Evolutionary conservation across 75 land plant genomes (phyloP).

Genomic region (Sequoia sempervirens): DNA sequence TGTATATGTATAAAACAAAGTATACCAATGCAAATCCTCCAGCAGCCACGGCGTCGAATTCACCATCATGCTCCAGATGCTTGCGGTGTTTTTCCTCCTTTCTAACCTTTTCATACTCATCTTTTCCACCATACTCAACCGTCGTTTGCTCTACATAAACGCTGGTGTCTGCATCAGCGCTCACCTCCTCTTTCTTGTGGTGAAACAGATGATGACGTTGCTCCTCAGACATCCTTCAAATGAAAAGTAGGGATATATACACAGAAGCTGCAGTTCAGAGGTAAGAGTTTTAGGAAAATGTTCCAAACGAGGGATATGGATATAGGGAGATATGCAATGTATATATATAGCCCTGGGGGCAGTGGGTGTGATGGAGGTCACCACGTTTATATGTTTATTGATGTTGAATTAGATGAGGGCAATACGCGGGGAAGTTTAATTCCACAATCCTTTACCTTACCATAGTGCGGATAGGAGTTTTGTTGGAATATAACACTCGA

Average conservation of each 20-base stretch:
- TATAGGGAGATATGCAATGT: neutral
- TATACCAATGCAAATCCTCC: slow-evolving; percentile 38
- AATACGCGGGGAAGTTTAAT: no score
- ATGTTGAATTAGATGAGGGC: no score
- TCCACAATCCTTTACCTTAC: no score
- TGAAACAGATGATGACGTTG: neutral
- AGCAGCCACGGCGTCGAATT: slow-evolving; percentile 19
- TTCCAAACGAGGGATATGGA: neutral
- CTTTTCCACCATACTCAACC: neutral
- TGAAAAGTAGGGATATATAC: neutral
- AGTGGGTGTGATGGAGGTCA: neutral
- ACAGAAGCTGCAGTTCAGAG: no score
- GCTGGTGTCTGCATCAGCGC: neutral
- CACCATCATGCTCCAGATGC: slow-evolving; percentile 16
- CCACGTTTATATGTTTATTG: neutral
- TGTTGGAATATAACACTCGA: no score
- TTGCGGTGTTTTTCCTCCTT: slow-evolving; percentile 8
- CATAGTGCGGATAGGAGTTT: no score
- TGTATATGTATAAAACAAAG: neutral
- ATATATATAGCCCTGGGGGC: neutral
- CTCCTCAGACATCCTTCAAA: neutral
- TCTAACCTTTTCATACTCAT: neutral
- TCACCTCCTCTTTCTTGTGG: neutral
- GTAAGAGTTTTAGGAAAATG: neutral
- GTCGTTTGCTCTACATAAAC: neutral